Base-by-base conservation (phyloP, 192 early-diverging fungal genomes). In the Coemansia sp. region DNA sequence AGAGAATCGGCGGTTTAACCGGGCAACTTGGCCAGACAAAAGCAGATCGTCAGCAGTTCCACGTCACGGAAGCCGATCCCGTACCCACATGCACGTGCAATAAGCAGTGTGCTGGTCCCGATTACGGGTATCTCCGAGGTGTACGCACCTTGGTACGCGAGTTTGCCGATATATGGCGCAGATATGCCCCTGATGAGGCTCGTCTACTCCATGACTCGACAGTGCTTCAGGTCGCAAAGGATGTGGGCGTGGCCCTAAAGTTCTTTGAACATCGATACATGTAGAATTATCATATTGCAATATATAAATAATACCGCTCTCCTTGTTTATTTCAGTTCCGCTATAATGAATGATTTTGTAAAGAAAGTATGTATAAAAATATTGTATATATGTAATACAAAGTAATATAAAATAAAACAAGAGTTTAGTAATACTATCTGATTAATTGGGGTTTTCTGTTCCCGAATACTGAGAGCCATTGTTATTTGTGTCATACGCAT, bases 51-150 rank as follows among this genome's bases (percentile, higher is more conserved):
- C 22, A 33, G 24, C 50, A 20, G 19, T 72, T 64, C 48, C 65
- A 27, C 32, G 70, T 52, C 14, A 72, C 57, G 19, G 60, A 64
- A 38, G 43, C 67, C 15, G 55, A 40, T 1, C 50, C 67, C 3
- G 26, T 45, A 1, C 59, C 79, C 15, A 18, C 45, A 10, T 75
- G 72, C 46, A 54, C 66, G 14, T 72, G 50, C 48, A 47, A 64
- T 39, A 3, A 33, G 19, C 55, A 50, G 45, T 69, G 80, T 34
- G 57, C 73, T 18, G 67, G 80, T 1, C 78, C 76, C 1, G 71
- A 78, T 50, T 69, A 64, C 44, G 80, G 80, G 17, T 81, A 81
- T 30, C 67, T 80, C 14, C 60, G 67, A 8, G 80, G 80, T 18
- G 48, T 81, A 33, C 64, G 74, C 22, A 81, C 72, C 4, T 42